Evolutionary conservation across 2,329 filamentous ascomycete genomes (phyloP), one percentile per base, ranked within the genome.

Genomic region (Chaetomium olivaceum): DNA sequence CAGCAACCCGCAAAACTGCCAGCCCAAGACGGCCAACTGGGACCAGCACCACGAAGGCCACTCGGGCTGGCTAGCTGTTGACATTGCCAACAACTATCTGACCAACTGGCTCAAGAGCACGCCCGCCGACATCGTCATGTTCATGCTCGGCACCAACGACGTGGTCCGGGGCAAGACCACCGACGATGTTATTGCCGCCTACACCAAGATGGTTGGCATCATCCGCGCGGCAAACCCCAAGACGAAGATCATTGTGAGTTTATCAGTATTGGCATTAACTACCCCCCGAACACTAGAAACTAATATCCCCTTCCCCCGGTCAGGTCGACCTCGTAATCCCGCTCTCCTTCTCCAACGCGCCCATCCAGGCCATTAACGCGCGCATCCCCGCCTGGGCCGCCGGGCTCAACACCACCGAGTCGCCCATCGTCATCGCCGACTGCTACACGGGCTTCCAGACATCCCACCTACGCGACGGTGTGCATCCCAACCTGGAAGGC

Each of bases 111-210:
- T 81, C 25, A 70, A 73, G 16, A 73, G 51, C 59, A 75, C 76
- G 1, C 75, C 73, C 11, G 76, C 80, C 12, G 80, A 81, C 63
- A 74, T 82, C 16, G 77, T 82, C 14, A 78, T 77, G 73, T 80
- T 80, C 71, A 80, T 80, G 77, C 74, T 82, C 5, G 80, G 80
- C 43, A 82, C 80, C 2, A 81, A 82, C 68, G 80, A 82, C 68
- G 75, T 81, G 6, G 70, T 70, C 16, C 68, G 71, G 21, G 74
- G 76, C 4, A 68, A 73, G 6, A 68, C 64, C 36, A 72, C 76
- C 1, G 68, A 73, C 60, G 75, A 77, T 46, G 77, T 81, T 52
- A 71, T 79, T 1, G 74, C 71, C 8, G 76, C 79, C 0, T 82
- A 80, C 65, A 77, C 76, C 7, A 77, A 73, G 66, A 78, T 82